Base-by-base conservation (phyloP, 2,329 filamentous ascomycete genomes). In the Cercospora zeina region DNA sequence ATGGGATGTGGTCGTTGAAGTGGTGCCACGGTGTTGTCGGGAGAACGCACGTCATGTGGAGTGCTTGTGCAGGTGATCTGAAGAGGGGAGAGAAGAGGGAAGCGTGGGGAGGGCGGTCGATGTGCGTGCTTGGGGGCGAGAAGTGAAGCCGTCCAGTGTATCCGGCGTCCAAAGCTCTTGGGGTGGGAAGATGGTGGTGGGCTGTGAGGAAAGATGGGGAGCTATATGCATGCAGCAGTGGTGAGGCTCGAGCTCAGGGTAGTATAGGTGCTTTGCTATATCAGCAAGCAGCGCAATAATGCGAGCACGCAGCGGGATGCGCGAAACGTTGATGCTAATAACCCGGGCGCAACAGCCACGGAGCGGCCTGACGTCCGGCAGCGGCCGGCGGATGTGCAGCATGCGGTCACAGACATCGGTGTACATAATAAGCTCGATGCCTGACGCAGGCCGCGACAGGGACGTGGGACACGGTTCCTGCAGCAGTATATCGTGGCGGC, bases 41-140 rank as follows among this genome's bases (percentile, higher is more conserved):
- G 34, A 72, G 62, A 62, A 72, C 70, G 66, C 71, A 73, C 66
- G 71, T 72, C 71, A 73, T 73, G 62, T 67, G 60, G 58, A 55
- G 31, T 59, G 49, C 42, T 55, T 36, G 56, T 55, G 42, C 16
- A 16, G 54, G 51, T 63, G 55, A 16, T 59, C 54, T 49, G 59
- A 36, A 11, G 19, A 37, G 45, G 45, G 58, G 21, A 45, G 39
- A 21, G 24, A 21, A n/a, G 24, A 27, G 24, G 24, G 24, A 27
- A 27, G 24, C 6, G 47, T 14, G 24, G 24, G 47, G 24, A 51
- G 47, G 47, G 10, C 30, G 47, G 37, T 36, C 37, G 62, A 49
- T 57, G 50, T 34, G 24, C 42, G 33, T 33, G 33, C 19, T 30
- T 21, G 39, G 16, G 24, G 13, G 33, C 42, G 27, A 30, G 31